phyloP scores from a whole-genome alignment of 306 rosid species.

The Fragaria iinumae region DNA sequence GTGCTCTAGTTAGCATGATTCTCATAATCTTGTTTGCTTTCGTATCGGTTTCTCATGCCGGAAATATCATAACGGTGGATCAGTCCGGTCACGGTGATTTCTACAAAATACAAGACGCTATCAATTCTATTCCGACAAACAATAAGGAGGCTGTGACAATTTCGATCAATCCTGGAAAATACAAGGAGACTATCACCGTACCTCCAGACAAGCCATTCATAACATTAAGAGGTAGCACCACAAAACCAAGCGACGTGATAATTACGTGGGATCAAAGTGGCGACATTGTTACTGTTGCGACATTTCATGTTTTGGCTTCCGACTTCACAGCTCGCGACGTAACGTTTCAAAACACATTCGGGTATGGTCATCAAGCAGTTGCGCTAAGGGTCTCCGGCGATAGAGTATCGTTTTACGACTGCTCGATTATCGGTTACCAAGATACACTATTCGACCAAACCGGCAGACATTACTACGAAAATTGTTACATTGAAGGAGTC shows the following conservation, averaged over 20 bases:
- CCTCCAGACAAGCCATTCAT: conserved; percentile 32
- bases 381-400: conserved; percentile 29
- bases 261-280: conserved; percentile 26
- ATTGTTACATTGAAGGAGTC: conserved; percentile 37
- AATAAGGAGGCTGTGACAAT: conserved; percentile 22
- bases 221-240: conserved; percentile 22
- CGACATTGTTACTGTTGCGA: conserved; percentile 1
- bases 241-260: conserved; percentile 4
- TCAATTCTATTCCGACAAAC: conserved; percentile 22
- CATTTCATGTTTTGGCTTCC: conserved; percentile 15
- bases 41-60: not conserved
- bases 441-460: conserved; percentile 27
- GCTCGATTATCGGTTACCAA: conserved; percentile 20
- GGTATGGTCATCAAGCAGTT: conserved; percentile 24
- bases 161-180: conserved; percentile 32
- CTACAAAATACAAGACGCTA: conserved; percentile 26
- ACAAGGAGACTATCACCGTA: conserved; percentile 24
- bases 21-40: not conserved
- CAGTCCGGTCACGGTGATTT: conserved; percentile 28
- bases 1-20: not conserved
- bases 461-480: conserved; percentile 29
- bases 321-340: conserved; percentile 26
- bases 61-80: conserved; percentile 18
- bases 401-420: conserved; percentile 28
- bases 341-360: conserved; percentile 28